Conservation (phyloP, 75 land plant genomes). For the Pinus albicaulis region DNA sequence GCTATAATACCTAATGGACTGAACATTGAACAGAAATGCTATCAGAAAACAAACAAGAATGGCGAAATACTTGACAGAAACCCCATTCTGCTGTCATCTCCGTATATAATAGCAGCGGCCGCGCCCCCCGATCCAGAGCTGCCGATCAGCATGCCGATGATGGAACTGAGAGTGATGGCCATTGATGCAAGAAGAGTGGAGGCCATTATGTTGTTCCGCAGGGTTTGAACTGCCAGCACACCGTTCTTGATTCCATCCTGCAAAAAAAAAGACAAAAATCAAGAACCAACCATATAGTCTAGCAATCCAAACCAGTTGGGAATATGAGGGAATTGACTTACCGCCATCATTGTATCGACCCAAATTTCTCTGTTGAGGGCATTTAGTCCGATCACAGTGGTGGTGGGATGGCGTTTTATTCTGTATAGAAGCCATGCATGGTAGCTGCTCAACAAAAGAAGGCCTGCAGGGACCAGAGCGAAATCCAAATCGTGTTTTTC, state of each 20-base stretch:
- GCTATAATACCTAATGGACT: constrained; percentile 76
- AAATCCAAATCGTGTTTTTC: constrained; percentile 32
- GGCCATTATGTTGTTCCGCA: constrained; percentile 91
- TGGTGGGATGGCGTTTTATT: constrained; percentile 43
- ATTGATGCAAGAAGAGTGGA: constrained; percentile 73
- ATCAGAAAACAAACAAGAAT: constrained; percentile 66
- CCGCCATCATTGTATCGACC: constrained; percentile 83
- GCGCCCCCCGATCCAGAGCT: constrained; percentile 9
- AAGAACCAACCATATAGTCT: not conserved
- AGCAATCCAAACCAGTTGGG: not conserved
- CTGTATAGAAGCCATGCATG: constrained; percentile 54
- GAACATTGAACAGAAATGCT: constrained; percentile 68
- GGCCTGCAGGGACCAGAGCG: constrained; percentile 57
- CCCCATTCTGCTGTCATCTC: constrained; percentile 30
- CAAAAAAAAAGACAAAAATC: not conserved
- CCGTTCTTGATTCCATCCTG: constrained; percentile 69
- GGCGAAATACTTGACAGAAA: constrained; percentile 52
- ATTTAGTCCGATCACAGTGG: constrained; percentile 75
- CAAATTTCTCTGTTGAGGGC: constrained; percentile 68
- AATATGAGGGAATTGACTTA: constrained; percentile 14
- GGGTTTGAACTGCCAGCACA: constrained; percentile 69
- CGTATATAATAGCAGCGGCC: constrained; percentile 26
- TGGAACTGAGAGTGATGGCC: constrained; percentile 75
- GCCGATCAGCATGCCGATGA: constrained; percentile 69
- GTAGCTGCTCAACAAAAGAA: constrained; percentile 45